Evolutionary conservation across 2,329 filamentous ascomycete genomes (phyloP).

Genomic region (Diaporthe citriasiana): DNA sequence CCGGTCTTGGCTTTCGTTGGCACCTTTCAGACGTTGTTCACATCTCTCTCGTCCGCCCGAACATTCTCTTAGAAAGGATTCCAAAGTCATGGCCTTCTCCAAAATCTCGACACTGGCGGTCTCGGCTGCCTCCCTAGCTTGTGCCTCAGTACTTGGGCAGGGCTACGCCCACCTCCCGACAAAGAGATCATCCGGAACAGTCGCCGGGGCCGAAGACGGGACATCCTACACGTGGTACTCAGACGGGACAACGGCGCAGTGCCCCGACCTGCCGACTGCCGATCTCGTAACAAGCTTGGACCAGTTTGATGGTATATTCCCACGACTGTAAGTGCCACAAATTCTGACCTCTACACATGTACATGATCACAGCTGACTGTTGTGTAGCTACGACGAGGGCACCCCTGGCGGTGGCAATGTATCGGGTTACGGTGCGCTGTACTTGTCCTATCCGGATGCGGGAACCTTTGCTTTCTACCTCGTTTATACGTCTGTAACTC

Average conservation of each 20-base stretch:
- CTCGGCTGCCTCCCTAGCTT: slow-evolving; percentile 1
- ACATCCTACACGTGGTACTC: slow-evolving; percentile 24
- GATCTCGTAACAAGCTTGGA: slow-evolving; percentile 29
- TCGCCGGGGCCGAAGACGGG: slow-evolving; percentile 22
- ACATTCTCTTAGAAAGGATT: neutral
- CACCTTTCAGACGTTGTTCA: neutral
- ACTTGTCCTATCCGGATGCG: neutral
- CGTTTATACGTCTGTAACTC: slow-evolving; percentile 19
- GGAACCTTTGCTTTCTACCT: slow-evolving; percentile 28
- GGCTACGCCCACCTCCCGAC: neutral
- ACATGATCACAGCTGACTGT: neutral
- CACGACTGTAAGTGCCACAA: neutral
- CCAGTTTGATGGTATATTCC: slow-evolving; percentile 29
- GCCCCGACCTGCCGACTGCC: slow-evolving; percentile 4
- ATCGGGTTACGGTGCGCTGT: slow-evolving; percentile 11
- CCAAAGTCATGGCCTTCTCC: slow-evolving; percentile 6
- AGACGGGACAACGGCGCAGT: slow-evolving; percentile 18
- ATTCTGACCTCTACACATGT: neutral
- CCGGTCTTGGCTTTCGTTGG: neutral
- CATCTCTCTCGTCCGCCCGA: neutral
- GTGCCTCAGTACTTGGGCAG: slow-evolving; percentile 16
- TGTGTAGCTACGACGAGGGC: slow-evolving; percentile 5
- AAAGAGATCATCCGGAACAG: slow-evolving; percentile 26
- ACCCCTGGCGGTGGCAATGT: neutral
- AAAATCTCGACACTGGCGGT: slow-evolving; percentile 4